Conservation (phyloP, 768 basidiomycete genomes). For the Xerocomellus amylosporus region DNA sequence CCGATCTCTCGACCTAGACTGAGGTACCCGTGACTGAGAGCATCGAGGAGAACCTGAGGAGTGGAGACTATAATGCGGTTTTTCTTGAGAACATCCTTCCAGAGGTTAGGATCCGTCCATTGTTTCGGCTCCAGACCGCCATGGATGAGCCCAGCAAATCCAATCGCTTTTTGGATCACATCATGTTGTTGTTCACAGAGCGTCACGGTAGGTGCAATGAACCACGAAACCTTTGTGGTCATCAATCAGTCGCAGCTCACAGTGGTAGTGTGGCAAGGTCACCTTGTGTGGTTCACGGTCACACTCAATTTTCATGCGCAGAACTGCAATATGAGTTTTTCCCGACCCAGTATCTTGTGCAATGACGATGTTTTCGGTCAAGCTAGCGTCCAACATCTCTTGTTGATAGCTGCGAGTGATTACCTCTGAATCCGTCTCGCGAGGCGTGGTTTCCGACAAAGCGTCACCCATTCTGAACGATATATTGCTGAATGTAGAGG, state of each 20-base stretch:
- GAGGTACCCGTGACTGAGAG: constrained; percentile 69
- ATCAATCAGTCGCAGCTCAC: neutral
- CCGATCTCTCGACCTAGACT: constrained; percentile 58
- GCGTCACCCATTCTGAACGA: constrained; percentile 12
- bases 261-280: neutral
- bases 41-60: constrained; percentile 75
- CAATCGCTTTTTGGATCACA: constrained; percentile 55
- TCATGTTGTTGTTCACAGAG: constrained; percentile 66
- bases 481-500: neutral
- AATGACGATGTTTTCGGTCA: constrained; percentile 65
- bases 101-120: constrained; percentile 63
- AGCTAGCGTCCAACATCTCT: constrained; percentile 74
- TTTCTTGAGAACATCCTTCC: constrained; percentile 52
- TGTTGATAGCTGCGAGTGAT: constrained; percentile 63
- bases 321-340: constrained; percentile 74
- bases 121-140: constrained; percentile 71
- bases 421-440: constrained; percentile 3
- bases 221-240: constrained; percentile 64
- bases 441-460: neutral
- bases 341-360: constrained; percentile 79
- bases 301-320: constrained; percentile 66
- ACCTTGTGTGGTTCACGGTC: constrained; percentile 65
- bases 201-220: constrained; percentile 74
- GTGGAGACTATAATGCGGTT: constrained; percentile 71
- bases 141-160: constrained; percentile 66